Evolutionary conservation across 2,329 filamentous ascomycete genomes (phyloP).

Genomic region (Colletotrichum horii): DNA sequence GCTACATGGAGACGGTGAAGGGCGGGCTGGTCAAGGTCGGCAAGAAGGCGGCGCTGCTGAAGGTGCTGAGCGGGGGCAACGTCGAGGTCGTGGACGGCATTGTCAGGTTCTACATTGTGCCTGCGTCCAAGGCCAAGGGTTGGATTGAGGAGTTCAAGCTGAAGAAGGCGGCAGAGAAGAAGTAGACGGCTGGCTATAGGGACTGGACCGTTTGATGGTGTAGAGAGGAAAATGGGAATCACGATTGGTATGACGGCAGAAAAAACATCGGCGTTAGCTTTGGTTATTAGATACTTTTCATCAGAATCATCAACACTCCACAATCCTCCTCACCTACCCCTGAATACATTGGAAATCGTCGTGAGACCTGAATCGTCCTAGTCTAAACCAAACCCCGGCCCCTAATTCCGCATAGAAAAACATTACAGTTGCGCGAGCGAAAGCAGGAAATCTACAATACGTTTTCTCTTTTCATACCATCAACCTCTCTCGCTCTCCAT

Average conservation of each 20-base stretch:
- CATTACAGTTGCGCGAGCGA: constrained; percentile 5
- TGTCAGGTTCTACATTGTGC: constrained; percentile 82
- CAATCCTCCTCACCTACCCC: neutral
- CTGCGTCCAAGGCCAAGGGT: constrained; percentile 67
- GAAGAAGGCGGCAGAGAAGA: constrained; percentile 63
- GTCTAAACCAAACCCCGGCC: neutral
- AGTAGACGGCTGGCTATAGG: constrained; percentile 21
- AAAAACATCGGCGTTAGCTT: neutral
- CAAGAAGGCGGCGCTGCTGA: constrained; percentile 79
- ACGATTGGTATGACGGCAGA: neutral
- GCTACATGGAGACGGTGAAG: constrained; percentile 82
- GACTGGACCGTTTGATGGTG: neutral
- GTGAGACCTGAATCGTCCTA: neutral
- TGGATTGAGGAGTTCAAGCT: constrained; percentile 89
- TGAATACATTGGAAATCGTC: neutral
- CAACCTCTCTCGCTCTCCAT: neutral
- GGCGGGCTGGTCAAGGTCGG: constrained; percentile 90
- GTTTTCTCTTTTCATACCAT: neutral
- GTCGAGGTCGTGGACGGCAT: constrained; percentile 89
- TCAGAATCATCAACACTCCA: neutral
- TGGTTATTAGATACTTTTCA: neutral
- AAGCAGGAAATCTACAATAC: neutral
- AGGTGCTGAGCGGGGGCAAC: constrained; percentile 76
- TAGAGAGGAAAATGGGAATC: neutral
- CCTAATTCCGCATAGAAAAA: constrained; percentile 7